A percentile compares a stretch with the other conserved stretches of the same genome.
Evolutionary conservation across 176 grass and related monocot species (phyloP).

Genomic region (Phoenix dactylifera): DNA sequence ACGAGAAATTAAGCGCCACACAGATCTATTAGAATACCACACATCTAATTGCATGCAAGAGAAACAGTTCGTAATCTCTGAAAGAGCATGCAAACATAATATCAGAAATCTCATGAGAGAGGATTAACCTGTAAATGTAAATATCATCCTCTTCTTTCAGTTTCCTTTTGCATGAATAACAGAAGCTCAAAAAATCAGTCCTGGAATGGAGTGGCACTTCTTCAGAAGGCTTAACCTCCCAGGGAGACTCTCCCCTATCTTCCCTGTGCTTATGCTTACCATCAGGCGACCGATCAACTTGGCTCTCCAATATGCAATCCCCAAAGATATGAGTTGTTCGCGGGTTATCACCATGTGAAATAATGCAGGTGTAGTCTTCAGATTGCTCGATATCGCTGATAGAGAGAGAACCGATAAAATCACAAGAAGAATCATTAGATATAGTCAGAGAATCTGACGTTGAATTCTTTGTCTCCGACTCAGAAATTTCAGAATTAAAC

Average conservation of each 20-base stretch:
- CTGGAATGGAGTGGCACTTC: neutral
- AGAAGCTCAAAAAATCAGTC: conserved; percentile 20
- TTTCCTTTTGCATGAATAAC: conserved; percentile 59
- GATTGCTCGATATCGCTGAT: conserved; percentile 26
- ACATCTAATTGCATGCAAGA: neutral
- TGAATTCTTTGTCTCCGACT: neutral
- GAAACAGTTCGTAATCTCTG: neutral
- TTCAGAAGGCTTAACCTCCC: conserved; percentile 37
- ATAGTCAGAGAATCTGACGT: neutral
- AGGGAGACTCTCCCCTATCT: conserved; percentile 14
- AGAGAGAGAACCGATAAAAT: neutral
- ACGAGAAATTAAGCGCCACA: neutral
- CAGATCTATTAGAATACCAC: neutral
- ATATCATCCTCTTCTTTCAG: conserved; percentile 48
- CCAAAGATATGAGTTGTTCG: conserved; percentile 73
- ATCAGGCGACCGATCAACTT: neutral
- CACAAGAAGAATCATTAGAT: conserved; percentile 3
- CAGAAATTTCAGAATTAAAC: conserved; percentile 10
- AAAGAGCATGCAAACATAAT: neutral
- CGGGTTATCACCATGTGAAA: conserved; percentile 55
- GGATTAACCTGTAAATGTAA: conserved; percentile 68
- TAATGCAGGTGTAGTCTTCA: conserved; percentile 89
- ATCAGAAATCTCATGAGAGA: too few relatives aligned
- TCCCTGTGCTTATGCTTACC: neutral
- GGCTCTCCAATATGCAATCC: conserved; percentile 44